A percentile compares a stretch with the other conserved stretches of the same genome.
Evolutionary conservation across 2,329 filamentous ascomycete genomes (phyloP).

Genomic region (Colletotrichum higginsianum): DNA sequence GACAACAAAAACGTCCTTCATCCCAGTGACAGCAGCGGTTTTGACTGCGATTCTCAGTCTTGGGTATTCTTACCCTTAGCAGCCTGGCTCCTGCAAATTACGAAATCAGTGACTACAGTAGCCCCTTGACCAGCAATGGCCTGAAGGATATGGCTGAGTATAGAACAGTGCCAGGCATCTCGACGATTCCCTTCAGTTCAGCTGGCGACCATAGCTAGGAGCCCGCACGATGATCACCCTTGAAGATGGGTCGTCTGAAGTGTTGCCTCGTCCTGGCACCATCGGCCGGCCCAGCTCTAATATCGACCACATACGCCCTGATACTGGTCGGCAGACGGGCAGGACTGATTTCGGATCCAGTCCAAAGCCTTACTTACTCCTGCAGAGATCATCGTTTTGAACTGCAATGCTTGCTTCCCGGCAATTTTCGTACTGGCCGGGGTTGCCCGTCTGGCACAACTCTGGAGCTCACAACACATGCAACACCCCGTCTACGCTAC

Average conservation of each 20-base stretch:
- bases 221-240: not conserved
- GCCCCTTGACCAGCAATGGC: constrained; percentile 2
- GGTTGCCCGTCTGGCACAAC: not conserved
- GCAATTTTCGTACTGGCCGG: constrained; percentile 1
- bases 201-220: not conserved
- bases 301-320: not conserved
- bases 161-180: not conserved
- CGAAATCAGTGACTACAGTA: not conserved
- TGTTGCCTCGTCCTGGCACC: not conserved
- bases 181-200: constrained; percentile 21
- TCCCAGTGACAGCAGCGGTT: not conserved
- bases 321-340: not conserved
- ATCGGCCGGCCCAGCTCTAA: constrained; percentile 12
- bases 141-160: not conserved
- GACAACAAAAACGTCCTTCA: constrained; percentile 9
- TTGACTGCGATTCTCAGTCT: not conserved
- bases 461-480: not conserved
- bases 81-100: not conserved
- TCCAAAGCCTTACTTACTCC: not conserved
- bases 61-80: not conserved
- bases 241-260: not conserved
- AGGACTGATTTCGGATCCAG: not conserved
- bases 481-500: not conserved
- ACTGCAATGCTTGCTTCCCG: constrained; percentile 14
- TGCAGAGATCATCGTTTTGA: not conserved